Evolutionary conservation across 1,284 basidiomycete genomes (phyloP), one percentile per base, ranked within the genome.

Genomic region (Cutaneotrichosporon sp.): DNA sequence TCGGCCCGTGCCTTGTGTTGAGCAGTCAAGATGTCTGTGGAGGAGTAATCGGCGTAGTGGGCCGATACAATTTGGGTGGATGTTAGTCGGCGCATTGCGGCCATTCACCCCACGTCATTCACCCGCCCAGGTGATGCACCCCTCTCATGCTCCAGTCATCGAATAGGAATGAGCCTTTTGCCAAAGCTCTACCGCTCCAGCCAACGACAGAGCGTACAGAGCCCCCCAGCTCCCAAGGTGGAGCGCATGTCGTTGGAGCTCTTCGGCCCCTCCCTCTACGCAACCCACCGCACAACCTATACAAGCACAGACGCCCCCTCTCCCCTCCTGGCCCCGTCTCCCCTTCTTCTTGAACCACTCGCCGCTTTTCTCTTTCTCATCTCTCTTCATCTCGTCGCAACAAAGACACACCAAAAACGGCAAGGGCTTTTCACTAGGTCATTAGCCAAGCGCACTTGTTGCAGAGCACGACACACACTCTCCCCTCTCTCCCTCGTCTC

Each of bases 381-480:
- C 62, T 33, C 42, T 59, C 56, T 34, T n/a, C 43, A 47, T 51
- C 27, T 55, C 46, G 11, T 49, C 27, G 25, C 46, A 45, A 24
- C 46, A 49, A 24, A 22, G 24, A 49, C 24, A 49, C 22, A 8
- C 27, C 46, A 49, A 49, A 49, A 49, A 49, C 46, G 46, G 46
- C 46, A 52, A 53, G 49, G 54, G 54, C 57, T 53, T 52, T 58
- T 52, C 10, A 49, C 24, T 45, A 58, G 38, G 49, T 46, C 50
- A 58, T 20, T 53, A 56, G 45, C 54, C 34, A 38, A 45, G 50
- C 46, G 38, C 57, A 56, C 55, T 57, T 59, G 25, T 49, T 43
- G 38, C 49, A 55, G 45, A 49, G 43, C 45, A 20, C 52, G 24
- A n/a, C 18, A n/a, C 31, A 27, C 16, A 31, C 38, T 27, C 10